Conservation (phyloP, 202 grass and related monocot genomes). For the Musa balbisiana region DNA sequence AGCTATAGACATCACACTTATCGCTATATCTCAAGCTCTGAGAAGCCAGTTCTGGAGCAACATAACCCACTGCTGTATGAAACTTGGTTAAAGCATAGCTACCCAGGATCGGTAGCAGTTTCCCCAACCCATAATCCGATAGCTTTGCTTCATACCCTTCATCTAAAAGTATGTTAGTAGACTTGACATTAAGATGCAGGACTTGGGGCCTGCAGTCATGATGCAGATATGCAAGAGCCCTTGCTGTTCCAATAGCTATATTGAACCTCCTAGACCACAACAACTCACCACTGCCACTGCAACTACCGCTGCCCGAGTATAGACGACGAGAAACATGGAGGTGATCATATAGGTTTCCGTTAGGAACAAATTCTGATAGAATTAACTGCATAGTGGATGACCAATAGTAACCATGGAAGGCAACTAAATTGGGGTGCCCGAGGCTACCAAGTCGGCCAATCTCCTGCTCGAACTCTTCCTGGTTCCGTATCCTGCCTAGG, state of each 20-base stretch:
- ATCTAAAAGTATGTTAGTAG: conserved; percentile 84
- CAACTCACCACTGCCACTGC: conserved; percentile 37
- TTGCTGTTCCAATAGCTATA: conserved; percentile 63
- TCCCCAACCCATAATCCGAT: conserved; percentile 81
- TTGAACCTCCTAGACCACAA: conserved; percentile 70
- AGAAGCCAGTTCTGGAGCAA: conserved; percentile 81
- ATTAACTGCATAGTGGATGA: conserved; percentile 81
- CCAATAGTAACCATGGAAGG: conserved; percentile 93
- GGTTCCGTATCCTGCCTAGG: conserved; percentile 56
- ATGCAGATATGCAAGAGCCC: conserved; percentile 83
- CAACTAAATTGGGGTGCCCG: conserved; percentile 61
- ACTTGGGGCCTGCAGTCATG: conserved; percentile 86
- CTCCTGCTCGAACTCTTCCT: conserved; percentile 97
- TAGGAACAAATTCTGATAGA: conserved; percentile 61
- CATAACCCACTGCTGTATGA: conserved; percentile 66
- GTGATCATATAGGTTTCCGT: conserved; percentile 71
- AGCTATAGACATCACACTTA: conserved; percentile 96
- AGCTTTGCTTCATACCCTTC: conserved; percentile 71
- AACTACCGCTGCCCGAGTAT: conserved; percentile 38
- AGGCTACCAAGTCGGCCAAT: conserved; percentile 69
- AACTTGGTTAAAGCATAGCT: conserved; percentile 65
- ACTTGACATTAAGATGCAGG: conserved; percentile 95
- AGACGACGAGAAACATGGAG: conserved; percentile 44
- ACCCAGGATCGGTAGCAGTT: conserved; percentile 77
- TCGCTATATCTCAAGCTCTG: conserved; percentile 74